Conservation (phyloP, 352 stramenopile species). For the Pythium apleroticum region DNA sequence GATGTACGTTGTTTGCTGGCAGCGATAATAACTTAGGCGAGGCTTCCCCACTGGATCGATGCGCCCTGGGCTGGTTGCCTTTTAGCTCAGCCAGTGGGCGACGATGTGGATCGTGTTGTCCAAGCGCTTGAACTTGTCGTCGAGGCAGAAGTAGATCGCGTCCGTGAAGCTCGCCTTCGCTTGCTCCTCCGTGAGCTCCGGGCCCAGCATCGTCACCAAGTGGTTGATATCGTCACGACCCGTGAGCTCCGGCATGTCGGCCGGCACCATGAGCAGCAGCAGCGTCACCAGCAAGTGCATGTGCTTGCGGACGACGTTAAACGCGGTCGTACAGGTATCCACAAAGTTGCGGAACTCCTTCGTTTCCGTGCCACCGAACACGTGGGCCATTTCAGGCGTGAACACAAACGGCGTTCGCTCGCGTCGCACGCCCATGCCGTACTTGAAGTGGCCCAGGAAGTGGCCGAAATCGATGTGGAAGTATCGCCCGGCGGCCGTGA, state of each 20-base stretch:
- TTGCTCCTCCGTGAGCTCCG: conserved; percentile 67
- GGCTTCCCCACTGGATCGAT: neutral
- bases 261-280: conserved; percentile 86
- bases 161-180: conserved; percentile 70
- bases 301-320: conserved; percentile 80
- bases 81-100: conserved; percentile 48
- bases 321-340: conserved; percentile 68
- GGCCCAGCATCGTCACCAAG: conserved; percentile 71
- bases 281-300: conserved; percentile 85
- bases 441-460: conserved; percentile 88
- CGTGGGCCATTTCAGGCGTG: conserved; percentile 87
- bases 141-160: conserved; percentile 80
- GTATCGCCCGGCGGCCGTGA: conserved; percentile 77
- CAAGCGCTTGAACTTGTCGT: conserved; percentile 86
- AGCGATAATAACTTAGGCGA: conserved; percentile 26
- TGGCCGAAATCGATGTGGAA: conserved; percentile 91
- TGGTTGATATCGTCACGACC: conserved; percentile 86
- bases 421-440: conserved; percentile 80
- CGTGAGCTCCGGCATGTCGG: conserved; percentile 81
- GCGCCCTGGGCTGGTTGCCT: neutral
- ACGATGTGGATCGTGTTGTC: conserved; percentile 88
- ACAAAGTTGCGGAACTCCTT: conserved; percentile 76
- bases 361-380: conserved; percentile 74
- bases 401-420: conserved; percentile 89
- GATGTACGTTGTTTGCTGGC: neutral